Evolutionary conservation across 805 yeast genomes (phyloP), one percentile per base, ranked within the genome.

Genomic region (Suhomyces canberraensis): DNA sequence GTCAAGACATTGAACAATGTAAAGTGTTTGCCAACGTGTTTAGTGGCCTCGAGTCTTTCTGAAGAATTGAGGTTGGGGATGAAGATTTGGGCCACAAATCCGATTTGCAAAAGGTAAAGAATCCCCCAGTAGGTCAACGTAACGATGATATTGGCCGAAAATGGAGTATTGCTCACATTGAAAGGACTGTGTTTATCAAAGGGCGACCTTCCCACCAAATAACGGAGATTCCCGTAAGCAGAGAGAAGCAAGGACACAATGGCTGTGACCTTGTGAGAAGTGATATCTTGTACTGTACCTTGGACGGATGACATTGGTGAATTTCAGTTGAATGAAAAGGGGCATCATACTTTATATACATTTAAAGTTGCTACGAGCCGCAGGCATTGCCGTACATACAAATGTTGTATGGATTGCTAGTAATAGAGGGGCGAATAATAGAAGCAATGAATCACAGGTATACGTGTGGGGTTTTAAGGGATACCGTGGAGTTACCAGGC

Each of bases 151-250:
- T 72, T 70, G 11, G 79, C 78, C 2, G 88, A 75, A 66, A 85
- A 85, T 11, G 95, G 93, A 3, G 93, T 86, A 48, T 73, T 66
- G 4, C 71, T 72, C 6, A 75, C 75, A 32, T 74, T 69, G 54
- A 66, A 71, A 20, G 78, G 76, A 38, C 70, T 66, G 44, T 71
- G 61, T 33, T 69, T 64, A 33, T 69, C 60, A 24, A 62, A 65
- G 16, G 71, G 70, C 29, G 73, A 66, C 37, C 78, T 68, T 28
- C 84, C 84, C 20, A 79, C 69, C 25, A 78, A 68, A 54, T 78
- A 77, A 40, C 75, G 69, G 40, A 79, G 45, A 42, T 76, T 71
- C 25, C 80, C 83, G 47, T 74, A 75, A 7, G 71, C 58, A 2
- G 89, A 71, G 19, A 84, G 66, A 3, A 63, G 66, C 51, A 77